Percentiles rank a stretch among this genome's conserved stretches.
Conservation (phyloP, 805 yeast species). For the Schizosaccharomyces octosporus region DNA sequence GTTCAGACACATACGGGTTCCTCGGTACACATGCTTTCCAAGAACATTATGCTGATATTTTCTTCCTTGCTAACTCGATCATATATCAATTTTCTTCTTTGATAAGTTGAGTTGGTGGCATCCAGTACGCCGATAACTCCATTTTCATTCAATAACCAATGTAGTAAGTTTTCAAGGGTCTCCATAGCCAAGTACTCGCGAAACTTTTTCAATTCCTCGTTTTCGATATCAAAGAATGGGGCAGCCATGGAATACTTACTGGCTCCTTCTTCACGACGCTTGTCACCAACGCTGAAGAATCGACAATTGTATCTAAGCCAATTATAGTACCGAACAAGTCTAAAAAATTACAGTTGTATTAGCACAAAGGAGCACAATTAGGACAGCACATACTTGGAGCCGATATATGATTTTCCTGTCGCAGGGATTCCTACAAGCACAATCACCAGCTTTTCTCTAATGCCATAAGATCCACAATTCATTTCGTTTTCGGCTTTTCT, state of each 20-base stretch:
- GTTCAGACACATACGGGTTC: conserved; percentile 46
- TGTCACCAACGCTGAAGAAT: conserved; percentile 87
- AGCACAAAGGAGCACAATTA: background rate
- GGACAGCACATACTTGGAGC: conserved; percentile 32
- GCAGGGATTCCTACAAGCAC: conserved; percentile 95
- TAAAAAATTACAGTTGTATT: background rate
- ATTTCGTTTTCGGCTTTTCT: background rate
- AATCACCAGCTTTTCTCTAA: conserved; percentile 64
- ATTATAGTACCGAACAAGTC: conserved; percentile 38
- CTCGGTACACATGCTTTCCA: conserved; percentile 81
- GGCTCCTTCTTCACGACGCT: conserved; percentile 28
- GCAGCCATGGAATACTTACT: conserved; percentile 34
- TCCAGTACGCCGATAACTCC: conserved; percentile 86
- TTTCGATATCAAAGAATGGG: conserved; percentile 59
- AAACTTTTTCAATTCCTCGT: conserved; percentile 34
- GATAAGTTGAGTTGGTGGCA: conserved; percentile 70
- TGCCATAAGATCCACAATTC: conserved; percentile 19
- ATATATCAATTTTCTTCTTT: conserved; percentile 41
- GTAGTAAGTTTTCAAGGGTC: conserved; percentile 59
- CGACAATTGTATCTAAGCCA: conserved; percentile 82
- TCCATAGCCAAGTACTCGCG: conserved; percentile 44
- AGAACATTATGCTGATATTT: conserved; percentile 66
- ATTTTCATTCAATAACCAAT: conserved; percentile 53
- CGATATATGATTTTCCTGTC: conserved; percentile 78
- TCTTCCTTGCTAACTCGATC: conserved; percentile 29